phyloP scores from a whole-genome alignment of 345 rosid species.

The Eutrema heterophyllum region DNA sequence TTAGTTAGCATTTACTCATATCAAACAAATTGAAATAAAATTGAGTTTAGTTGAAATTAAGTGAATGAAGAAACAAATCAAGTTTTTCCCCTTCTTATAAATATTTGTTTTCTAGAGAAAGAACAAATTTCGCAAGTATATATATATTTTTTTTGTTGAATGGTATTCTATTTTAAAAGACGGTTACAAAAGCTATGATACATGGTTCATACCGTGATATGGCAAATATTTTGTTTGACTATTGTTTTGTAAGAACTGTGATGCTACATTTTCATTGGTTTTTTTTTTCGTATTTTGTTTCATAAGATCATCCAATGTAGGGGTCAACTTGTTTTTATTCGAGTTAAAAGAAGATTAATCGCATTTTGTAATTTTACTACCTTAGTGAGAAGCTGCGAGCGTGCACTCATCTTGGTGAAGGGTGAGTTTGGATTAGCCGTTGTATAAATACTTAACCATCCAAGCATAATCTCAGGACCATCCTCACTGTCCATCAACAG shows the following conservation, averaged over 20 bases:
- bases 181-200: no score
- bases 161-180: no score
- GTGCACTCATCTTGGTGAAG: conserved; percentile 56
- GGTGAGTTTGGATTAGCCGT: conserved; percentile 51
- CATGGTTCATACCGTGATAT: no score
- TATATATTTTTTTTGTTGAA: no score
- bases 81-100: background rate
- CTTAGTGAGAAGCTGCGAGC: conserved; percentile 48
- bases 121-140: no score
- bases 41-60: background rate
- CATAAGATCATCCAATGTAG: no score
- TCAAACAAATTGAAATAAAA: background rate
- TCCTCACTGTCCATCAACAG: conserved; percentile 22
- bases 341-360: background rate
- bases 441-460: conserved; percentile 73
- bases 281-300: background rate
- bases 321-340: background rate
- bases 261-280: background rate
- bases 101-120: no score
- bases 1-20: background rate
- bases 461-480: conserved; percentile 68
- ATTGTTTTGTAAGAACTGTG: background rate
- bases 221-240: background rate
- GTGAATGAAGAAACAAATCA: background rate
- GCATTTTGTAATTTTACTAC: background rate